These are phyloP conservation scores for Malassezia slooffiae DNA, from an alignment of 1,284 basidiomycete genomes.

Conservation along the genomic window DNA sequence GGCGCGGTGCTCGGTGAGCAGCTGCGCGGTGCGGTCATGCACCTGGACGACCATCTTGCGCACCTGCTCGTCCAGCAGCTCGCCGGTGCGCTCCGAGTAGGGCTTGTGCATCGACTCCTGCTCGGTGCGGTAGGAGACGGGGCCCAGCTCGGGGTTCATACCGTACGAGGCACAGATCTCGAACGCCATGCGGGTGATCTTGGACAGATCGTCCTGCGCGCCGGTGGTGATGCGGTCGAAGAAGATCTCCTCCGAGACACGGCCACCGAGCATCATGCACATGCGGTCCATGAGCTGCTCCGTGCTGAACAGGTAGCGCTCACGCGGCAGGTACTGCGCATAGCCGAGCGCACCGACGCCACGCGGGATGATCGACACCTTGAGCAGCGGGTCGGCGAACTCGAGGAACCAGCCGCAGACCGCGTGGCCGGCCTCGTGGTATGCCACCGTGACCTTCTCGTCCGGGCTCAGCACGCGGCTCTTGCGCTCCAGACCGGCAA, in stretches of 20 bases:
- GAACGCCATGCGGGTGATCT: constrained; percentile 95
- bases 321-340: constrained; percentile 87
- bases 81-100: constrained; percentile 91
- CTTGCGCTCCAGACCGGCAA: constrained; percentile 92
- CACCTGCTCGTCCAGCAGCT: constrained; percentile 77
- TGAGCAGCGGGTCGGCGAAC: constrained; percentile 88
- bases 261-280: constrained; percentile 97
- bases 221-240: constrained; percentile 94
- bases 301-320: constrained; percentile 87
- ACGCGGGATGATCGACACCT: constrained; percentile 96
- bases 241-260: constrained; percentile 96
- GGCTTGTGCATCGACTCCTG: constrained; percentile 90
- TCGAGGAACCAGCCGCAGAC: constrained; percentile 97
- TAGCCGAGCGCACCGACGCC: constrained; percentile 93
- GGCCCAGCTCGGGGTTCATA: constrained; percentile 88
- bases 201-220: constrained; percentile 92
- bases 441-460: constrained; percentile 97
- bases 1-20: constrained; percentile 68
- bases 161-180: constrained; percentile 62
- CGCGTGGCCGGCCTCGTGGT: constrained; percentile 97
- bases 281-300: constrained; percentile 91
- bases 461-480: constrained; percentile 80
- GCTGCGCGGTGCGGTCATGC: constrained; percentile 69
- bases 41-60: constrained; percentile 88
- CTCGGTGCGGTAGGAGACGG: constrained; percentile 83